Base-by-base conservation (phyloP, 306 rosid species). In the Acacia crassicarpa region DNA sequence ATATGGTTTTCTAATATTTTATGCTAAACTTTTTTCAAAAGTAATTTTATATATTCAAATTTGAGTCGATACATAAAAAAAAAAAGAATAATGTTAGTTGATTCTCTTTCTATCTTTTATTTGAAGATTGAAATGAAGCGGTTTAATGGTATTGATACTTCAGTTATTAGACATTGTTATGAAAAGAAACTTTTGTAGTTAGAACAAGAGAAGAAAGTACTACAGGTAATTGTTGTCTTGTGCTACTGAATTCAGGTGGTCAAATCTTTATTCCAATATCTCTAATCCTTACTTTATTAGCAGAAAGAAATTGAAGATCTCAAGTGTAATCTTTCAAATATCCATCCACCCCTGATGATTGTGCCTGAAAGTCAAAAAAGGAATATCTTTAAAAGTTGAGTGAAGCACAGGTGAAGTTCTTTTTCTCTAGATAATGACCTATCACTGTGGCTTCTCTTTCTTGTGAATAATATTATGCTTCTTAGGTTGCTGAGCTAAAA, bases 151-250 rank as follows among this genome's bases (percentile, higher is more conserved):
- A 27, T 79, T 17, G 92, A 93, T 77, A 73, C 97, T 59, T 85
- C 97, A 15, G 94, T 95, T 84, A 92, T 95, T 72, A 91, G 82
- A 78, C 93, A 88, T 46, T 96, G 90, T 88, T 93, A 89, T 79
- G 99, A 95, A 86, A 95, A 92, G 92, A 95, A 95, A 90, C 90
- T 95, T 84, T 87, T 82, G 33, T 98, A 95, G 77, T 86, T 95
- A 82, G 99, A 95, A 76, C 89, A 87, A 13, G 98, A 95, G 86
- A 95, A 95, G 93, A 92, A 89, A 82, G 45, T 83, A 63, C 80
- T 93, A 71, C 98, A 91, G 98, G 99, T 93, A 63, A 67, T 78
- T 84, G 81, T 53, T 85, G 45, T 17, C 67, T 10, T 54, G 56
- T 56, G 78, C 6, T 51, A 51, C 23, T 27, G 44, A 49, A 12